Evolutionary conservation across 495 filamentous ascomycete genomes (phyloP), one percentile per base, ranked within the genome.

Genomic region (Penicillium robsamsonii): DNA sequence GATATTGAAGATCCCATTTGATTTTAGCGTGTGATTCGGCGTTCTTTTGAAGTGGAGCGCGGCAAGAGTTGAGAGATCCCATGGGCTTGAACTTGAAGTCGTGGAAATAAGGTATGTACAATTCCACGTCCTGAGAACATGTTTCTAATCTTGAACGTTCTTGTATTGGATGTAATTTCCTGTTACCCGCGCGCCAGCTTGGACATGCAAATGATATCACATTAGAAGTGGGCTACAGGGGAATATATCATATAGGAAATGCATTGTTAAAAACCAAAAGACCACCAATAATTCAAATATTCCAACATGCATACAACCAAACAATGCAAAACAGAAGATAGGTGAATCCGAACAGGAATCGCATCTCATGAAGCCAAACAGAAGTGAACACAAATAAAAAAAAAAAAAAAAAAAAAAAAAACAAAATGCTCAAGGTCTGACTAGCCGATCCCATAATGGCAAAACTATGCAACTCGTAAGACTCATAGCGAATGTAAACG

Each of bases 11-110:
- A 59, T 53, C 57, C 54, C 50, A 49, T 53, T 55, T 51, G 22
- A 25, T 50, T 33, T 64, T 64, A 60, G 64, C 64, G 61, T 64
- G 58, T 64, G 61, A 64, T 56, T 61, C 49, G 54, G 51, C 54
- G 46, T 47, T 40, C 31, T 8, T 2, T 1, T 22, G 11, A 45
- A 31, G 57, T 63, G 63, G 61, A 63, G 48, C 40, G 51, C 47
- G 54, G 54, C 50, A 63, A 56, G 54, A 56, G 60, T 64, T n/a
- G n/a, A 57, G 51, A 59, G 58, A 53, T 53, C 57, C 50, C 43
- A 52, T 37, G 49, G 49, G 49, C 37, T 27, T 27, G 25, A 22
- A 22, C 22, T 22, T 22, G 25, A 7, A 27, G 25, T 27, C 4
- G 33, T 40, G 15, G 35, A 25, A 50, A 41, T 30, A 27, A 27